These are phyloP conservation scores for Periconia digitata DNA, from an alignment of 2,329 filamentous ascomycete species.

Conservation along the genomic window DNA sequence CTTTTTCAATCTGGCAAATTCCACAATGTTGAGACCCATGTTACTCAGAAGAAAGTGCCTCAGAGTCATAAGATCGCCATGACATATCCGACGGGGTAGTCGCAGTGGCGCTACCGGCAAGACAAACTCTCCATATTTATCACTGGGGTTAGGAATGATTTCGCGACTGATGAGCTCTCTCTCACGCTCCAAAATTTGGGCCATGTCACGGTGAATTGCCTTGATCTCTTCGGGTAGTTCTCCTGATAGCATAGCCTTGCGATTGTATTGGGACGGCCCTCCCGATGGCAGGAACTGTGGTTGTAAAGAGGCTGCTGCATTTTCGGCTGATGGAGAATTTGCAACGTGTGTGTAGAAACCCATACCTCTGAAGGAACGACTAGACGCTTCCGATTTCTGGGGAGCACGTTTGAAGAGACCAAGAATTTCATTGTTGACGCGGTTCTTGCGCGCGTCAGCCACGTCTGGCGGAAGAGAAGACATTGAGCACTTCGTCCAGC, in stretches of 20 bases:
- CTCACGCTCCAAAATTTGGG: background rate
- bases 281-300: constrained; percentile 13
- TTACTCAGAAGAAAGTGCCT: too few species aligned
- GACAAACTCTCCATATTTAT: background rate
- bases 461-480: constrained; percentile 13
- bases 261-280: constrained; percentile 2
- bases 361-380: constrained; percentile 20
- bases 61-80: too few species aligned
- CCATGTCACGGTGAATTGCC: constrained; percentile 4
- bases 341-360: constrained; percentile 31
- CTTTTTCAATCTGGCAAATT: too few species aligned
- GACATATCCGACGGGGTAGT: too few species aligned
- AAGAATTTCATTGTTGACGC: constrained; percentile 26
- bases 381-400: background rate
- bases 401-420: constrained; percentile 8
- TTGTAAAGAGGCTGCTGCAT: constrained; percentile 1
- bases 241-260: background rate
- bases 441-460: constrained; percentile 9
- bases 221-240: constrained; percentile 13
- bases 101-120: background rate
- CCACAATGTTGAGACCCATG: too few species aligned
- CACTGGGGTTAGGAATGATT: background rate
- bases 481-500: background rate
- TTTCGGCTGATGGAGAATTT: background rate
- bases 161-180: background rate